These are phyloP conservation scores for Erodium chrysanthum DNA, from an alignment of 441 rosid species.

Conservation along the genomic window DNA sequence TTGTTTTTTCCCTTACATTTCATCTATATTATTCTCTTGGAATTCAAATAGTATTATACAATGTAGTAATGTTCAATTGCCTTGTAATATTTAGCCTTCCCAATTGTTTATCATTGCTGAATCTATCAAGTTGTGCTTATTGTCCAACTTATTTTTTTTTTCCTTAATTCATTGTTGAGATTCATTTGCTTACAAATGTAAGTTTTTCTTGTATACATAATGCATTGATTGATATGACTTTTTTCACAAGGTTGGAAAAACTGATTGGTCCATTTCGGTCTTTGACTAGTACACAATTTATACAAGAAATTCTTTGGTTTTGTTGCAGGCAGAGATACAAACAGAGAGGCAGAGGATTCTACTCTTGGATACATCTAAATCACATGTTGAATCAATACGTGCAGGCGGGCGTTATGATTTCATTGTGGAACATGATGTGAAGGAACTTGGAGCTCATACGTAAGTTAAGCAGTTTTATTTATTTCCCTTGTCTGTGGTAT, in stretches of 20 bases:
- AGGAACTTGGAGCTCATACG: conserved; percentile 99
- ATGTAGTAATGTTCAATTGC: neutral
- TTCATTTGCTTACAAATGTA: neutral
- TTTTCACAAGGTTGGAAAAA: neutral
- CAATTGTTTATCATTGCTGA: neutral
- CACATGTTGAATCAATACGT: conserved; percentile 76
- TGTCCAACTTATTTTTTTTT: neutral
- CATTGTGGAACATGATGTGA: conserved; percentile 90
- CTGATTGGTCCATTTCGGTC: neutral
- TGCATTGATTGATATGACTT: neutral
- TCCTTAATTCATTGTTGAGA: neutral
- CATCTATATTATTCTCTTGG: neutral
- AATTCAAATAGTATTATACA: neutral
- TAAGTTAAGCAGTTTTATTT: conserved; percentile 19
- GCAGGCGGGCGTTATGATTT: conserved; percentile 94
- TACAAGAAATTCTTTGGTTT: neutral
- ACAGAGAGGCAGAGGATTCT: conserved; percentile 89
- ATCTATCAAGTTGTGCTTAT: neutral
- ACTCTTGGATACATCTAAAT: conserved; percentile 72
- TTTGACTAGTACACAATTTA: neutral
- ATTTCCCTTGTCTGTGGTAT: neutral
- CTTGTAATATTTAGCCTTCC: neutral
- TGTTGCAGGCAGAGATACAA: conserved; percentile 80
- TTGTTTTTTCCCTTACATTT: conserved; percentile 2
- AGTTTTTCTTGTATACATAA: neutral